Percentiles rank a stretch among this genome's conserved stretches.
phyloP scores from a whole-genome alignment of 2,329 filamentous ascomycete genomes.

The Periconia digitata region DNA sequence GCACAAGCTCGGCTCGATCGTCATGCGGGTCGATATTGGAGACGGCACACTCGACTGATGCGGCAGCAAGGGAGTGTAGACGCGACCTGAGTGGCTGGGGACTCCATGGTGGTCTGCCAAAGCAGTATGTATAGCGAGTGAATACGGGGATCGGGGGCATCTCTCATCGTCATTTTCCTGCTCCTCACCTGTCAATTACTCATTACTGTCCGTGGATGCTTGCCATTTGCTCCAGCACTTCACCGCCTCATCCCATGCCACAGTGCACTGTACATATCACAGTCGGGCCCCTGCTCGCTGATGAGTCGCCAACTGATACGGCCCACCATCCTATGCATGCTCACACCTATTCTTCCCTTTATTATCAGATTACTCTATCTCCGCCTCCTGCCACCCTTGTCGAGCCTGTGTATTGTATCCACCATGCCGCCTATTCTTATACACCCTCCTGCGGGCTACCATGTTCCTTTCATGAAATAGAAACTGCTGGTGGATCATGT shows the following conservation, averaged over 20 bases:
- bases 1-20: neutral
- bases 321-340: too few species aligned
- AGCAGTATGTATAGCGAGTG: neutral
- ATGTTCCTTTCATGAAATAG: too few species aligned
- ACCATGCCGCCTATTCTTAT: too few species aligned
- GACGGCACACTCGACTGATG: conserved; percentile 33
- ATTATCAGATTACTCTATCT: too few species aligned
- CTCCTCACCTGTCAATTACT: neutral
- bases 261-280: neutral
- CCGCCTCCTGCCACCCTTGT: too few species aligned
- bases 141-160: conserved; percentile 19
- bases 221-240: neutral
- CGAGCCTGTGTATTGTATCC: too few species aligned
- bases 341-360: too few species aligned
- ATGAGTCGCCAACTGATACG: conserved; percentile 22
- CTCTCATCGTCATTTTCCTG: neutral
- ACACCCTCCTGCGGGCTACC: too few species aligned
- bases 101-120: conserved; percentile 17
- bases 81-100: conserved; percentile 17
- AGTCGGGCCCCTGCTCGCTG: neutral
- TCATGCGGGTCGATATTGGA: conserved; percentile 38
- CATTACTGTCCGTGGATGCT: neutral
- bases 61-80: conserved; percentile 28
- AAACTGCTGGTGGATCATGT: too few species aligned
- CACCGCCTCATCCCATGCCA: conserved; percentile 1